Percentiles rank a stretch among this genome's conserved stretches.
Conservation (phyloP, 139 green algal species). For the Tetraselmis striata region DNA sequence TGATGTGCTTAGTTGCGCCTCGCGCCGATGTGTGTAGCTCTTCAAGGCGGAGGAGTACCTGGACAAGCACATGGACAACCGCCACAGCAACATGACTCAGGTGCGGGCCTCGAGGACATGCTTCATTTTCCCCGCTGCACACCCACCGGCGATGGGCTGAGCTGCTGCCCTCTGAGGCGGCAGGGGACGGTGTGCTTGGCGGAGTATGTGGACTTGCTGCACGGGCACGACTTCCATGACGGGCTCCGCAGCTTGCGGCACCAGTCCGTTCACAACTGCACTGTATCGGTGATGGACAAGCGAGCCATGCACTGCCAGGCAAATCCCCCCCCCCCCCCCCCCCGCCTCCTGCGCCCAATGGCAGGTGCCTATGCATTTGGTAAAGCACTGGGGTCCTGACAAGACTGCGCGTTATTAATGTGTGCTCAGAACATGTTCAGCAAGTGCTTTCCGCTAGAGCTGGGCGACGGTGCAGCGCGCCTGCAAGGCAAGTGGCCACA, state of each 20-base stretch:
- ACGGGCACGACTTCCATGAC: neutral
- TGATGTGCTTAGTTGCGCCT: neutral
- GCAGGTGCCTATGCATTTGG: no score
- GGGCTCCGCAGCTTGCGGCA: neutral
- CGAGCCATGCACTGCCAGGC: neutral
- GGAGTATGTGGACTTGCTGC: neutral
- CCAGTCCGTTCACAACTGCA: neutral
- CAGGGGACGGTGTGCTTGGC: neutral
- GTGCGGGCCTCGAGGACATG: no score
- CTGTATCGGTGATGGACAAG: neutral
- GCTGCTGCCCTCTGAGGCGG: no score
- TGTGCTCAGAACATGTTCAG: neutral
- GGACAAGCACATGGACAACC: constrained; percentile 18
- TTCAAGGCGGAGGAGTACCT: constrained; percentile 14
- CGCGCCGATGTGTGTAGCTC: constrained; percentile 1
- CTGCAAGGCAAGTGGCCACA: no score
- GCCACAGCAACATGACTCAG: constrained; percentile 2
- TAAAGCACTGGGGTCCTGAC: no score
- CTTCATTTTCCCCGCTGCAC: no score
- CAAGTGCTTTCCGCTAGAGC: neutral
- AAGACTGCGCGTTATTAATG: no score
- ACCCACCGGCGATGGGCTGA: no score
- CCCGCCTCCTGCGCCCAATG: no score
- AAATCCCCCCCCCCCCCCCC: no score
- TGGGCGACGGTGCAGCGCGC: neutral